phyloP scores from a whole-genome alignment of 1,284 basidiomycete genomes.

The Sparassis latifolia region DNA sequence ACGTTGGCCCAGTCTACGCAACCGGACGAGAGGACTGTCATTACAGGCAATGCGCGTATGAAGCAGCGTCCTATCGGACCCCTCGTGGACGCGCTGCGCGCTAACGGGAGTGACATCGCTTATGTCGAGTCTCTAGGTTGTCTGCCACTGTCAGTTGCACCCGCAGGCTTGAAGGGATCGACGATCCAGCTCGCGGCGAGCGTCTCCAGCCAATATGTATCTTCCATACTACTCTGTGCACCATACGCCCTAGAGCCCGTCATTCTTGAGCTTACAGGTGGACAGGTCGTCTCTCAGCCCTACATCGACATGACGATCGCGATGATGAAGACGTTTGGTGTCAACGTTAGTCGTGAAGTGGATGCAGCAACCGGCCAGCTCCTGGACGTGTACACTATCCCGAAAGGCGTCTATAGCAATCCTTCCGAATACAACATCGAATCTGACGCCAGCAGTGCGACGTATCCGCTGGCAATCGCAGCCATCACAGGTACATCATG shows the following conservation, averaged over 20 bases:
- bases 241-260: constrained; percentile 85
- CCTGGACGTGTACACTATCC: constrained; percentile 86
- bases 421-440: constrained; percentile 88
- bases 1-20: constrained; percentile 63
- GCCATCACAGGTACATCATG: constrained; percentile 94
- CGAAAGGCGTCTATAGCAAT: constrained; percentile 74
- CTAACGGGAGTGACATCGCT: constrained; percentile 76
- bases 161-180: constrained; percentile 82
- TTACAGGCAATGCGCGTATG: constrained; percentile 98
- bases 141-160: constrained; percentile 82
- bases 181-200: constrained; percentile 87
- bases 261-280: constrained; percentile 86
- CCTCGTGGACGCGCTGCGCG: constrained; percentile 85
- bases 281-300: constrained; percentile 94
- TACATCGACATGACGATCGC: constrained; percentile 99
- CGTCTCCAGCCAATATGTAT: constrained; percentile 98
- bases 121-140: constrained; percentile 82
- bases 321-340: constrained; percentile 96
- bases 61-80: constrained; percentile 95
- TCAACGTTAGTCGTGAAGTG: constrained; percentile 68
- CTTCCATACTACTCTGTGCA: constrained; percentile 92
- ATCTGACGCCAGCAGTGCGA: constrained; percentile 92
- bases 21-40: constrained; percentile 54
- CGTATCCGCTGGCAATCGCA: constrained; percentile 95
- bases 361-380: constrained; percentile 57